Base-by-base conservation (phyloP, 306 rosid genomes). In the Prunus padus region DNA sequence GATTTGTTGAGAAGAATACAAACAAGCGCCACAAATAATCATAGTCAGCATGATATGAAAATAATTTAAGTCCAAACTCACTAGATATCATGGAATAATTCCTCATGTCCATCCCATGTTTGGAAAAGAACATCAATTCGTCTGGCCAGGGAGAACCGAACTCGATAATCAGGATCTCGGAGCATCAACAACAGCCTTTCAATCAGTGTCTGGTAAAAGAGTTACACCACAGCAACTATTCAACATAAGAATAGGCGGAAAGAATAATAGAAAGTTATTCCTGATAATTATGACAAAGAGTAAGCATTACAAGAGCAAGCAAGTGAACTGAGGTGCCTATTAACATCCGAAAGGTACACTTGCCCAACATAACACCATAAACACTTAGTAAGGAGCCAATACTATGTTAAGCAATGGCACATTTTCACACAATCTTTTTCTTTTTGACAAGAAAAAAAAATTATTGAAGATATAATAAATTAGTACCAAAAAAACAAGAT, bases 51-150 rank as follows among this genome's bases (percentile, higher is more conserved):
- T 16, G 18, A 51, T n/a, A 70, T 31, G 15, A 12, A 16, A 51
- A 54, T 15, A 49, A 30, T 65, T 69, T 52, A 13, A 56, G 71
- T 44, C 77, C 18, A 70, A 76, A 86, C 97, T 45, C 20, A 94
- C 98, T 96, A 90, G 74, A 94, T 88, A 87, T 94, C 98, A 56
- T 87, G 87, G 83, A 94, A 94, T 70, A 94, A 87, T 80, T 90
- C 98, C 74, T 86, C 85, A 68, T 94, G 98, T 22, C 97, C 98
- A 83, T 90, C 97, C 98, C 97, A 91, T 56, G 95, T 94, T 79
- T 88, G 94, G 82, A 94, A 91, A 87, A 94, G 98, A 81, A 94
- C 89, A 76, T 88, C 83, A 50, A 92, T 85, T 64, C 84, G 85
- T 82, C 89, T 87, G 59, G 93, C 97, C 70, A 94, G 40, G 61